Percentiles rank a stretch among this genome's conserved stretches.
Evolutionary conservation across 2,329 filamentous ascomycete species (phyloP).

Genomic region (Penicillium occitanis): DNA sequence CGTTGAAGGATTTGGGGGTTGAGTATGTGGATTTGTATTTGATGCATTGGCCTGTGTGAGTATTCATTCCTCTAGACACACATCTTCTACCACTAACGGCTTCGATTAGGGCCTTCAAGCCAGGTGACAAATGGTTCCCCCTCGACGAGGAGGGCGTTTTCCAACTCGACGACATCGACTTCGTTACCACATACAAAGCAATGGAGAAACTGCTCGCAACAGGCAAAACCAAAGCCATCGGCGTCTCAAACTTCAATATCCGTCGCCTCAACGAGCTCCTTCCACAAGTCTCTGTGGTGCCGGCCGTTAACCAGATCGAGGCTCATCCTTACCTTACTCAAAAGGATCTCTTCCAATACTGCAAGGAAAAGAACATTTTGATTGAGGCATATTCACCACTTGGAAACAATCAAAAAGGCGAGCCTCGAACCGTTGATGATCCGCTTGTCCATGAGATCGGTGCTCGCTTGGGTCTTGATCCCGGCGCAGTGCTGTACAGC

Average conservation of each 20-base stretch:
- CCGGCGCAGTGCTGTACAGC: neutral
- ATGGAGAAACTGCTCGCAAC: conserved; percentile 45
- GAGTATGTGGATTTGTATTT: conserved; percentile 81
- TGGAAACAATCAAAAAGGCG: neutral
- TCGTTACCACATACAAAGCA: conserved; percentile 48
- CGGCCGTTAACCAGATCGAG: neutral
- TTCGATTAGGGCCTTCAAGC: conserved; percentile 28
- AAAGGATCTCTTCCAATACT: neutral
- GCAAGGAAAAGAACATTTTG: neutral
- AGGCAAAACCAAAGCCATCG: conserved; percentile 52
- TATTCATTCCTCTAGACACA: neutral
- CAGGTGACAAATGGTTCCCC: conserved; percentile 49
- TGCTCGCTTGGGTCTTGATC: neutral
- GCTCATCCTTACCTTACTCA: neutral
- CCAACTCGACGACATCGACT: neutral
- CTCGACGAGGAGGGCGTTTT: conserved; percentile 39
- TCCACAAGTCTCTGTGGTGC: neutral
- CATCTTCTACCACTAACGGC: no score
- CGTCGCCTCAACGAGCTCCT: neutral
- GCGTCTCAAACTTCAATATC: conserved; percentile 54
- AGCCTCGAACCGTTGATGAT: neutral
- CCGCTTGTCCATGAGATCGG: neutral
- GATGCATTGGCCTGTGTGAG: conserved; percentile 72
- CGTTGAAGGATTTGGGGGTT: conserved; percentile 69
- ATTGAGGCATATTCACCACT: neutral